Base-by-base conservation (phyloP, 2,329 filamentous ascomycete genomes). In the Pseudofabraea citricarpa region DNA sequence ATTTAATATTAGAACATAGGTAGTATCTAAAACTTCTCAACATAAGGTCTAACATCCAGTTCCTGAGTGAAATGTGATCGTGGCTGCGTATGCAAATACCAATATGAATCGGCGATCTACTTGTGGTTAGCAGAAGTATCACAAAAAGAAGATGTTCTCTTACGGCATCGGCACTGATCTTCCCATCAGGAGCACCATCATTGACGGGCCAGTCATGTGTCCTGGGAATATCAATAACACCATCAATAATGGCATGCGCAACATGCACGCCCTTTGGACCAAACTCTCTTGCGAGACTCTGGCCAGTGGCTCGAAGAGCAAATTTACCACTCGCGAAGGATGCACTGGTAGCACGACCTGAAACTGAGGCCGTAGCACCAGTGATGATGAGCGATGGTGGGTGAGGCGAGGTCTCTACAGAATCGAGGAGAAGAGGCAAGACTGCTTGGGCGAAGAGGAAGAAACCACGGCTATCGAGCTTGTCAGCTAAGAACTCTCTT, bases 51-150 rank as follows among this genome's bases (percentile, higher is more conserved):
- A 22, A 90, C 68, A 64, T 94, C 89, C 54, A 94, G 64, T 66
- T 94, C 87, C 59, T 87, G 87, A 0, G 87, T 90, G 57, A 91
- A 94, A 2, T 80, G 80, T 5, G 85, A 87, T 53, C 79, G 75
- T 23, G 83, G 85, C 68, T 95, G 89, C 0, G 81, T 85, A 59
- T 95, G 89, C 56, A 95, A 61, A 59, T 83, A 72, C 87, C 88
- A 95, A 58, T 95, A 95, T 9, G 79, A 77, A 52, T 94, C 87
- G 9, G 89, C 89, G 71, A 95, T 94, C 81, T 91, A 41, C 33
- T 31, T 31, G 6, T 31, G 16, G 6, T 31, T 12, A 31, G 6
- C 24, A 41, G 6, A 43, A 40, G 37, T 32, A 22, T 10, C 37
- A 6, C 44, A 45, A 42, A 36, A n/a, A 15, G 41, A 6, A n/a